Conservation (phyloP, 2,329 filamentous ascomycete species). For the Fusarium transvaalense region DNA sequence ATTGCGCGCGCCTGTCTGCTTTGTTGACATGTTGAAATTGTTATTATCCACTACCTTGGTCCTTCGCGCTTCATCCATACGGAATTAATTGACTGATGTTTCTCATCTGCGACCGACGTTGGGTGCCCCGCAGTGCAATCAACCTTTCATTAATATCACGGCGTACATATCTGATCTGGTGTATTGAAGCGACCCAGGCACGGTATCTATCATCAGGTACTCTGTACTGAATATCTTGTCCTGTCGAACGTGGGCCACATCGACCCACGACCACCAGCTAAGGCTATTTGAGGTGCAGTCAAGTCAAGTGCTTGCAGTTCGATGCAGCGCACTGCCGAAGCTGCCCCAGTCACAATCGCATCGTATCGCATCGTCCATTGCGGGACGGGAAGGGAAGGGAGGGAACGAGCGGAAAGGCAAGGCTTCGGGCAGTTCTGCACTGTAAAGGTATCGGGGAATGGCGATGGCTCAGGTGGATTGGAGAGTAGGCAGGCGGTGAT, state of each 20-base stretch:
- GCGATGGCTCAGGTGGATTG: slow-evolving; percentile 27
- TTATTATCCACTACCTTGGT: slow-evolving; percentile 45
- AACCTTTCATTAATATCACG: slow-evolving; percentile 32
- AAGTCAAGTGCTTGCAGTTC: slow-evolving; percentile 33
- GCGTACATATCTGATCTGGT: slow-evolving; percentile 35
- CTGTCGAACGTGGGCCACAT: not conserved
- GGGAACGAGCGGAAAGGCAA: slow-evolving; percentile 21
- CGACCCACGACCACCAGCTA: slow-evolving; percentile 1
- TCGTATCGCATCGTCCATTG: slow-evolving; percentile 20
- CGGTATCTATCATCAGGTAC: not conserved
- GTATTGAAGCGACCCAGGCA: slow-evolving; percentile 1
- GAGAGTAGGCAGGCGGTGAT: slow-evolving; percentile 33
- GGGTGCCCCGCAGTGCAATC: slow-evolving; percentile 31
- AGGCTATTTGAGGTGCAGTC: slow-evolving; percentile 28
- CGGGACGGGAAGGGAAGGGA: slow-evolving; percentile 32
- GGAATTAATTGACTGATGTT: slow-evolving; percentile 31
- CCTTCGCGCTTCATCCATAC: slow-evolving; percentile 24
- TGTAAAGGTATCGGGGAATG: slow-evolving; percentile 8
- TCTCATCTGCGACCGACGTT: slow-evolving; percentile 41
- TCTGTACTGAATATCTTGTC: slow-evolving; percentile 4
- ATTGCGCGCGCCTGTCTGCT: slow-evolving; percentile 33
- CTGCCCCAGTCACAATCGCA: slow-evolving; percentile 28
- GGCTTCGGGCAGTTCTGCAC: slow-evolving; percentile 20
- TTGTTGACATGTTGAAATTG: slow-evolving; percentile 49
- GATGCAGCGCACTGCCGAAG: slow-evolving; percentile 38